These are phyloP conservation scores for Mucor piriformis DNA, from an alignment of 371 early-diverging fungal species.

Conservation along the genomic window DNA sequence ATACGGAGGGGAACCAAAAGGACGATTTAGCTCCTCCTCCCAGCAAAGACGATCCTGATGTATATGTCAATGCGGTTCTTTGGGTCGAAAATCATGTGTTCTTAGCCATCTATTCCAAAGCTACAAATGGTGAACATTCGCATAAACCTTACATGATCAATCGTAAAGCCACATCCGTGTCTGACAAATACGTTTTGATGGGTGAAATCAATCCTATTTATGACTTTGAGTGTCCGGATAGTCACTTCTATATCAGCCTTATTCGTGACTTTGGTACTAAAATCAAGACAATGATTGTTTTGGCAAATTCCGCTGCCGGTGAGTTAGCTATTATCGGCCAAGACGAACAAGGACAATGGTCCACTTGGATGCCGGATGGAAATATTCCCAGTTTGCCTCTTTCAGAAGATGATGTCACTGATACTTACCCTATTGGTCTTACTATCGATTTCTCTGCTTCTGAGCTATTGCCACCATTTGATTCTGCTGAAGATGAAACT, in stretches of 20 bases:
- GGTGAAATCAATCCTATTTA: slow-evolving; percentile 42
- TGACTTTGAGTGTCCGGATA: slow-evolving; percentile 27
- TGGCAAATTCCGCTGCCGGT: slow-evolving; percentile 39
- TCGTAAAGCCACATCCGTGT: background rate
- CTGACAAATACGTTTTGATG: slow-evolving; percentile 13
- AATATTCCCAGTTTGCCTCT: slow-evolving; percentile 35
- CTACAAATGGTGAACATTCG: background rate
- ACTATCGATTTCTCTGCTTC: slow-evolving; percentile 44
- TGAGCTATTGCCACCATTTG: slow-evolving; percentile 42
- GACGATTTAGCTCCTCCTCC: slow-evolving; percentile 10
- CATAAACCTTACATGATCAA: slow-evolving; percentile 19
- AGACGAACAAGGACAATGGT: slow-evolving; percentile 39
- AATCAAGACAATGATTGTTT: slow-evolving; percentile 29
- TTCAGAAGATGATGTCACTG: slow-evolving; percentile 30
- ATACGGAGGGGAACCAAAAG: slow-evolving; percentile 33
- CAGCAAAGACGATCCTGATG: background rate
- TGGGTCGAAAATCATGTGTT: slow-evolving; percentile 48
- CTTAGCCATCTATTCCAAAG: slow-evolving; percentile 30
- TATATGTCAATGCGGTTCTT: slow-evolving; percentile 33
- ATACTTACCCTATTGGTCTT: slow-evolving; percentile 48
- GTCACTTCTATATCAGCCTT: slow-evolving; percentile 39
- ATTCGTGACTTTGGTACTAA: slow-evolving; percentile 40
- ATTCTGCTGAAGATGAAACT: slow-evolving; percentile 34
- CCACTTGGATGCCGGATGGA: slow-evolving; percentile 43
- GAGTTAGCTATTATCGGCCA: slow-evolving; percentile 46